Evolutionary conservation across 164 flowering plant species (phyloP), one percentile per base, ranked within the genome.

Genomic region (Vitis amurensis): DNA sequence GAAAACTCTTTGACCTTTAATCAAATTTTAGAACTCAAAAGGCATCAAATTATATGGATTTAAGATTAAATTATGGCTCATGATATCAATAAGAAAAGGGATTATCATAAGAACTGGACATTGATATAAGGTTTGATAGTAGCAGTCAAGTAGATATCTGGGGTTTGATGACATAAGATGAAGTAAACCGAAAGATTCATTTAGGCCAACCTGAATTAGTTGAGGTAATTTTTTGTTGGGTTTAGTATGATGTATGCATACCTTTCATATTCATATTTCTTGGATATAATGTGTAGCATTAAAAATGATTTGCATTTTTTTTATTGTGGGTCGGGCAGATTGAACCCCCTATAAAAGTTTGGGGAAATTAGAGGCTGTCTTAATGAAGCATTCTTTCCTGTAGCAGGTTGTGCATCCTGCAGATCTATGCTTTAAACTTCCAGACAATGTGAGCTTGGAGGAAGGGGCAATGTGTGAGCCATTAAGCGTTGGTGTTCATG

Each of bases 391-490:
- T 50, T 63, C 9, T 63, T 62, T 65, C 53, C 49, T 64, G 47
- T 57, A 55, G 61, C 81, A 92, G 98, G 82, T 95, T 58, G 97
- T 93, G 73, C 99, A 95, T 77, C 97, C 97, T 61, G 92, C 92
- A 15, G 87, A 90, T 74, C 72, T 95, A 63, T 93, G 99, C 66
- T 95, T 95, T 67, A 91, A 95, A 69, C 83, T 93, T 58, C 97
- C 98, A 3, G 96, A 91, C 8, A 90, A 89, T 74, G 89, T 95
- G 79, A 95, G 97, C 82, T 85, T 95, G 81, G 98, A 93, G 76
- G 99, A 93, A 83, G 99, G 99, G 55, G 99, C 99, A 13, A 91
- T 95, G 98, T 93, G 97, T 74, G 99, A 95, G 80, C 99, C 99
- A 44, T 78, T 95, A 16, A 95, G 99, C 69, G 99, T 95, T 50